Evolutionary conservation across 805 yeast genomes (phyloP).

Genomic region (Pichia phayaonensis): DNA sequence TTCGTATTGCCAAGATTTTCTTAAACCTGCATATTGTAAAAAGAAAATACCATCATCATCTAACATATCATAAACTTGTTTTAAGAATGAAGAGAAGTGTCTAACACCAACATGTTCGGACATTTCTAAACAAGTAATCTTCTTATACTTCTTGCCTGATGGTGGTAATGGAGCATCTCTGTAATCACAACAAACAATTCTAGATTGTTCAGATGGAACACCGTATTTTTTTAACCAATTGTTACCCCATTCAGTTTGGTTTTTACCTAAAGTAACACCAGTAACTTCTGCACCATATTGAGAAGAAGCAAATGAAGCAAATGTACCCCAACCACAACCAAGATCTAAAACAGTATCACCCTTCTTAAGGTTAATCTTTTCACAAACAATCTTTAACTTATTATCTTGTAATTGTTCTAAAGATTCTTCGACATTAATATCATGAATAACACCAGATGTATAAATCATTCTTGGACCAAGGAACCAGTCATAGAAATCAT

Average conservation of each 20-base stretch:
- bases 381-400: conserved; percentile 80
- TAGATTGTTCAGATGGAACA: conserved; percentile 58
- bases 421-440: conserved; percentile 62
- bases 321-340: conserved; percentile 97
- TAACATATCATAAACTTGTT: conserved; percentile 77
- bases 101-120: conserved; percentile 94
- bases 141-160: conserved; percentile 57
- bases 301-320: conserved; percentile 75
- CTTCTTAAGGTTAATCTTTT: conserved; percentile 64
- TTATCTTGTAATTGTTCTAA: conserved; percentile 82
- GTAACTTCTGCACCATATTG: conserved; percentile 81
- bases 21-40: conserved; percentile 82
- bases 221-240: conserved; percentile 61
- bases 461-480: conserved; percentile 92
- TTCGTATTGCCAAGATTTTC: conserved; percentile 92
- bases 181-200: conserved; percentile 77
- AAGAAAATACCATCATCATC: conserved; percentile 88
- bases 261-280: conserved; percentile 83
- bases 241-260: conserved; percentile 89
- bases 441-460: conserved; percentile 78
- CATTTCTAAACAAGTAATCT: conserved; percentile 89
- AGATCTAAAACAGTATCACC: conserved; percentile 76
- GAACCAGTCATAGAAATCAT: conserved; percentile 90
- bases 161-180: conserved; percentile 80
- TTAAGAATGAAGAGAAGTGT: conserved; percentile 65